These are phyloP conservation scores for Talaromyces sp. DNA, from an alignment of 2,329 filamentous ascomycete genomes.

Conservation along the genomic window DNA sequence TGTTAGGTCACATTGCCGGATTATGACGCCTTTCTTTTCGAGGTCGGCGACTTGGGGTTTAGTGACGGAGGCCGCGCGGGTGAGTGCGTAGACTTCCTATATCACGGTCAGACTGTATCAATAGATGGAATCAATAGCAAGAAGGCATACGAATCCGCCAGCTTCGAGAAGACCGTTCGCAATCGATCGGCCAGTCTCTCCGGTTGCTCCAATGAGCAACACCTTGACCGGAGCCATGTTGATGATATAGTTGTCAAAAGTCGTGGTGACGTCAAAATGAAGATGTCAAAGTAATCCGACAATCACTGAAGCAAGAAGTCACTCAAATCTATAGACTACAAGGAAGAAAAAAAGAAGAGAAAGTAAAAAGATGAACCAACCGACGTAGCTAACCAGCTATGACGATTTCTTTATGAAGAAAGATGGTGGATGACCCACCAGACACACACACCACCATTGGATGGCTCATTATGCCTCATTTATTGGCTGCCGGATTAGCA, in stretches of 20 bases:
- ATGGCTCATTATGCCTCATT: not conserved
- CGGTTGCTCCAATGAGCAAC: conserved; percentile 28
- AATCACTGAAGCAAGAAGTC: not conserved
- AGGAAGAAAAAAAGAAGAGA: not conserved
- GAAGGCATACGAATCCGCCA: conserved; percentile 21
- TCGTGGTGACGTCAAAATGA: not conserved
- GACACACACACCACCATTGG: not conserved
- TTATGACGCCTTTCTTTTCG: conserved; percentile 33
- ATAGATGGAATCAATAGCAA: not conserved
- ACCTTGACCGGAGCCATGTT: conserved; percentile 20
- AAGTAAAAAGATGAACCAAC: not conserved
- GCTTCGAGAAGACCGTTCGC: conserved; percentile 24
- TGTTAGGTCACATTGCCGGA: conserved; percentile 25
- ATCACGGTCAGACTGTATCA: not conserved
- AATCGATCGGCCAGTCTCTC: conserved; percentile 28
- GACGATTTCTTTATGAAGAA: conserved; percentile 12
- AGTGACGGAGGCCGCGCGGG: conserved; percentile 39
- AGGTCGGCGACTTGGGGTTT: conserved; percentile 41
- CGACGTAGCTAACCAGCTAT: conserved; percentile 2
- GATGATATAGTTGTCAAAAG: not conserved
- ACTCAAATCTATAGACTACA: not conserved
- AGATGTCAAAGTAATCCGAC: not conserved
- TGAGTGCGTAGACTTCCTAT: conserved; percentile 45
- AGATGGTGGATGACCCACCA: not conserved
- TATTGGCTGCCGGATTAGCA: not conserved